Evolutionary conservation across 805 yeast genomes (phyloP), one percentile per base, ranked within the genome.

Genomic region (Candida quercuum): DNA sequence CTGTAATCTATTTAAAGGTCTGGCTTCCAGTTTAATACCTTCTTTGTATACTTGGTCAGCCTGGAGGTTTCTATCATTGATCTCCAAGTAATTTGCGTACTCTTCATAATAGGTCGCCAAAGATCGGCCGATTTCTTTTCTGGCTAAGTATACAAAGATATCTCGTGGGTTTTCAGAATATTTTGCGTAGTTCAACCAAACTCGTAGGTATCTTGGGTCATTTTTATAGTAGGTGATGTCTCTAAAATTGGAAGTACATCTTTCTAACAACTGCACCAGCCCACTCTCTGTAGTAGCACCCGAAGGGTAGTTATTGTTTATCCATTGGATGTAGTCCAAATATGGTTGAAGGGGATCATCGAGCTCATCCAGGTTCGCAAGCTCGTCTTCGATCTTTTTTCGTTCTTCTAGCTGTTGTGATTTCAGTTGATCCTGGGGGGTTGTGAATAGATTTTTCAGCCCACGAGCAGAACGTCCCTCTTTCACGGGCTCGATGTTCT

Each of bases 271-370:
- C 13, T 60, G 64, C 4, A 87, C 59, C 35, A 87, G 63, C 0
- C 87, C 88, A 45, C 86, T 79, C 32, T 79, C 81, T 5, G 69
- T 64, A 4, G 73, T 67, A 24, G 69, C 66, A 3, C 76, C 94
- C 28, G 78, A 76, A 0, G 89, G 86, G 50, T 60, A 79, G 45
- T 63, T 72, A 24, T 69, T 68, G 41, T 72, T 76, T 10, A 76
- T 72, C 95, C 95, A 87, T n/a, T 67, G 55, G 11, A 88, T 66
- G 49, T 86, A 88, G 15, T 80, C 81, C n/a, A 86, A 45, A 57
- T 72, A 87, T 1, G 78, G 74, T 43, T 84, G 86, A 17, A 88
- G 56, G 0, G 96, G 96, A 56, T 89, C 96, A 60, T 88, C 96
- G 29, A 78, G 56, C 13, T 79, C 86, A 5, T 76, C 81, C 7